phyloP scores from a whole-genome alignment of 2,329 filamentous ascomycete genomes.

The Calonectria crousiana region DNA sequence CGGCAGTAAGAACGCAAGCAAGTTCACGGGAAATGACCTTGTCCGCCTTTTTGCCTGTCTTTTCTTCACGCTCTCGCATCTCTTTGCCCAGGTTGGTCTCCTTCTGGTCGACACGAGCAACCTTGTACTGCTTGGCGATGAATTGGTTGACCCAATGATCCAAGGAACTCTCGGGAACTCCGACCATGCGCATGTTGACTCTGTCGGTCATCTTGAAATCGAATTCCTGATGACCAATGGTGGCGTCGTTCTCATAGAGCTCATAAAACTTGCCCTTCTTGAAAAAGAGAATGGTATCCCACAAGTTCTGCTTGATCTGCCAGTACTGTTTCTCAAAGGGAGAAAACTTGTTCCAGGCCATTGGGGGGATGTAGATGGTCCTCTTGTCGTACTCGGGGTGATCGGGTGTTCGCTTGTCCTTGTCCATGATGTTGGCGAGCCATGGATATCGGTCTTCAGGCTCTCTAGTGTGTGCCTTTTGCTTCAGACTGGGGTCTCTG shows the following conservation, averaged over 20 bases:
- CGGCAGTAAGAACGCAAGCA: constrained; percentile 89
- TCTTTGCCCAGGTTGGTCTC: constrained; percentile 96
- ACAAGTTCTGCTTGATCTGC: constrained; percentile 98
- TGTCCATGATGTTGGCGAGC: constrained; percentile 88
- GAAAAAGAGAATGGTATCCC: constrained; percentile 98
- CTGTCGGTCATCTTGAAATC: constrained; percentile 97
- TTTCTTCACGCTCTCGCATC: constrained; percentile 91
- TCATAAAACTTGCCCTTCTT: constrained; percentile 99
- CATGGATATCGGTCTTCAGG: constrained; percentile 90
- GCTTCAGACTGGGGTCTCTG: constrained; percentile 56
- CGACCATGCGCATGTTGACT: constrained; percentile 99
- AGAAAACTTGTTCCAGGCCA: constrained; percentile 85
- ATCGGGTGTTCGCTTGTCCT: constrained; percentile 81
- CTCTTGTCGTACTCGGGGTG: constrained; percentile 93
- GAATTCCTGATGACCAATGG: constrained; percentile 94
- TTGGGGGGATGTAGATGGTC: constrained; percentile 89
- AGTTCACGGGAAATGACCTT: constrained; percentile 95
- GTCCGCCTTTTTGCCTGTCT: constrained; percentile 78
- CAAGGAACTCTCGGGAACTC: constrained; percentile 94
- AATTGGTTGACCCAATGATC: constrained; percentile 99
- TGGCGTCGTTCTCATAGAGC: constrained; percentile 97
- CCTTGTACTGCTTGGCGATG: constrained; percentile 97
- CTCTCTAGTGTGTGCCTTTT: constrained; percentile 83
- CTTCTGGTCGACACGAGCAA: constrained; percentile 95
- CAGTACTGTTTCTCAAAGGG: constrained; percentile 99